phyloP scores from a whole-genome alignment of 306 rosid species.

The Lotus japonicus region DNA sequence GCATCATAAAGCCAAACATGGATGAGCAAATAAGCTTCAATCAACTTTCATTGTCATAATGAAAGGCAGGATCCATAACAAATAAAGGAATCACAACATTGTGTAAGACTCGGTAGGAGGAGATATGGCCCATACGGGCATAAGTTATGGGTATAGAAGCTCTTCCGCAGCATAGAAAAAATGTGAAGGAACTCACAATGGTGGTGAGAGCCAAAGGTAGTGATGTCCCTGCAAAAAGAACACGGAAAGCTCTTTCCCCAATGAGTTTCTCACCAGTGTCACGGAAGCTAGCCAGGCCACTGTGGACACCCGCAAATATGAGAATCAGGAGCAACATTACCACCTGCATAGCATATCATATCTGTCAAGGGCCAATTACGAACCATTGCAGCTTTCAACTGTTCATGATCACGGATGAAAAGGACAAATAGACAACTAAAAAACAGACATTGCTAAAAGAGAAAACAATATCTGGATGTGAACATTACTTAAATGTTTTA shows the following conservation, averaged over 20 bases:
- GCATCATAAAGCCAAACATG: conserved; percentile 30
- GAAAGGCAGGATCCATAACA: neutral
- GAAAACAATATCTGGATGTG: neutral
- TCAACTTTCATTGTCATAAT: neutral
- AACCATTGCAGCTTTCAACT: neutral
- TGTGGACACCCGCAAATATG: conserved; percentile 71
- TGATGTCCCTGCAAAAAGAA: conserved; percentile 86
- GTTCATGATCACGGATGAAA: neutral
- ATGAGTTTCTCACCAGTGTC: conserved; percentile 77
- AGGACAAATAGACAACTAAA: neutral
- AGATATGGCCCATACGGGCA: neutral
- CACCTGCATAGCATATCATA: conserved; percentile 55
- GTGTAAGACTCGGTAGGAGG: neutral
- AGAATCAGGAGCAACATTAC: conserved; percentile 61
- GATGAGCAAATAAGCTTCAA: conserved; percentile 16
- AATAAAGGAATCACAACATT: neutral
- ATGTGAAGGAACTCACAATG: conserved; percentile 46
- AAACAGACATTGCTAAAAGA: neutral
- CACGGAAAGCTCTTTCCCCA: conserved; percentile 90
- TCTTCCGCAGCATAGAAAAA: neutral
- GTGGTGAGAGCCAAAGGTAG: conserved; percentile 89
- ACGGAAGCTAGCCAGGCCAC: conserved; percentile 88
- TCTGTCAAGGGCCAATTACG: conserved; percentile 13
- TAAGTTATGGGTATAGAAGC: neutral
- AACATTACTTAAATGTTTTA: neutral